A percentile compares a stretch with the other conserved stretches of the same genome.
Conservation (phyloP, 139 green algal genomes). For the Coelastrella sp. region DNA sequence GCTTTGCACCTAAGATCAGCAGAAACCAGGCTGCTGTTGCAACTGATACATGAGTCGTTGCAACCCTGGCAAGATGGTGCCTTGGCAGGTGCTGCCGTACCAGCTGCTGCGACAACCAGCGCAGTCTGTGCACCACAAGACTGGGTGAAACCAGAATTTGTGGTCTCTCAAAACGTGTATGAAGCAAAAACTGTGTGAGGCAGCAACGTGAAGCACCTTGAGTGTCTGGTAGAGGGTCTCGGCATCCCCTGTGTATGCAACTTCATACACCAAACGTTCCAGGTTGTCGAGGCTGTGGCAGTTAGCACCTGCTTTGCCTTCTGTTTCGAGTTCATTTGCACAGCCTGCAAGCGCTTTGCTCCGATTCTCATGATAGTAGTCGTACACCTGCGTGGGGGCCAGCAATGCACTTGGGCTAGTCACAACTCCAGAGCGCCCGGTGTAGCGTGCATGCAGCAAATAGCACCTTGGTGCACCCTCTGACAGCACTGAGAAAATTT, state of each 20-base stretch:
- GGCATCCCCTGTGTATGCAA: constrained; percentile 39
- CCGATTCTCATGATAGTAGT: constrained; percentile 20
- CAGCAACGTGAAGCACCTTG: neutral
- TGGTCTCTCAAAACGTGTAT: too few relatives aligned
- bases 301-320: neutral
- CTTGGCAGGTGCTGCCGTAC: too few relatives aligned
- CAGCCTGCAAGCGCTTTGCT: constrained; percentile 21
- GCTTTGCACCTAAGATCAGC: constrained; percentile 22
- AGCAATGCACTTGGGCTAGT: too few relatives aligned
- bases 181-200: neutral
- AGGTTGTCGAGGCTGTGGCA: constrained; percentile 41
- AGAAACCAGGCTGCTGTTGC: neutral
- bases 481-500: neutral
- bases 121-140: too few relatives aligned
- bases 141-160: too few relatives aligned
- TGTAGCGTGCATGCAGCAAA: neutral
- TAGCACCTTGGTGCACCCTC: neutral
- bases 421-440: neutral
- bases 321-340: neutral
- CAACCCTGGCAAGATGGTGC: too few relatives aligned
- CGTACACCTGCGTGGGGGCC: neutral
- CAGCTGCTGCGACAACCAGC: too few relatives aligned
- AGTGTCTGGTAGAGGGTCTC: constrained; percentile 29
- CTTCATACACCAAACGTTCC: constrained; percentile 29
- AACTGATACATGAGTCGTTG: too few relatives aligned